Evolutionary conservation across 1,284 basidiomycete species (phyloP).

Genomic region (Cutaneotrichosporon cavernicola): DNA sequence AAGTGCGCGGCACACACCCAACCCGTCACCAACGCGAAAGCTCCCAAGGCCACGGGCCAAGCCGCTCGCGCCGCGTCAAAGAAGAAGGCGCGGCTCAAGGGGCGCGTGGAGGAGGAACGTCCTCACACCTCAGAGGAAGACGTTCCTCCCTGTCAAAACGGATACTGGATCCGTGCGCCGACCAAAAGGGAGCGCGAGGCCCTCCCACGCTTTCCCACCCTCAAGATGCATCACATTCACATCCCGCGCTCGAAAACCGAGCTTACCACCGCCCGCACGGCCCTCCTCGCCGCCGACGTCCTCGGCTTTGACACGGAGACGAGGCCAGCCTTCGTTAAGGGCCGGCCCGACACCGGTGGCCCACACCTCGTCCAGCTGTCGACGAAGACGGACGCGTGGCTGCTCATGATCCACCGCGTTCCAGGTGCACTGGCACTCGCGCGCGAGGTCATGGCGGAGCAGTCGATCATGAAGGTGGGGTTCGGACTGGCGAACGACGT

Average conservation of each 20-base stretch:
- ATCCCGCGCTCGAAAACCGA: not conserved
- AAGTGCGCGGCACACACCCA: too few species aligned
- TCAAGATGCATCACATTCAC: not conserved
- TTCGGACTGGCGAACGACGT: not conserved
- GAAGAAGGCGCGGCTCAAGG: too few species aligned
- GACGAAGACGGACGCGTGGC: not conserved
- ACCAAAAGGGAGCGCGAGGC: not conserved
- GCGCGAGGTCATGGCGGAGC: not conserved
- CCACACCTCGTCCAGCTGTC: not conserved
- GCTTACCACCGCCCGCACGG: not conserved
- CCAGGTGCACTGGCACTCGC: not conserved
- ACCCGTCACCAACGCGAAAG: too few species aligned
- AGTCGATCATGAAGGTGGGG: not conserved
- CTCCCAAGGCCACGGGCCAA: too few species aligned
- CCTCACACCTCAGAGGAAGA: not conserved
- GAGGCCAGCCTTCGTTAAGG: not conserved
- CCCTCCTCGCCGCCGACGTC: not conserved
- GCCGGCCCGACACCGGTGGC: not conserved
- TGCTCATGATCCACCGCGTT: not conserved
- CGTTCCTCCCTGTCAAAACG: not conserved
- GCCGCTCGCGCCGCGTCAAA: too few species aligned
- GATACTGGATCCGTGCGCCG: not conserved
- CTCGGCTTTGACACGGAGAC: slow-evolving; percentile 5
- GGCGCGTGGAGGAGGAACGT: too few species aligned
- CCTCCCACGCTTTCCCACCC: not conserved